Evolutionary conservation across 1,284 basidiomycete species (phyloP), one percentile per base, ranked within the genome.

Genomic region (Naganishia cerealis): DNA sequence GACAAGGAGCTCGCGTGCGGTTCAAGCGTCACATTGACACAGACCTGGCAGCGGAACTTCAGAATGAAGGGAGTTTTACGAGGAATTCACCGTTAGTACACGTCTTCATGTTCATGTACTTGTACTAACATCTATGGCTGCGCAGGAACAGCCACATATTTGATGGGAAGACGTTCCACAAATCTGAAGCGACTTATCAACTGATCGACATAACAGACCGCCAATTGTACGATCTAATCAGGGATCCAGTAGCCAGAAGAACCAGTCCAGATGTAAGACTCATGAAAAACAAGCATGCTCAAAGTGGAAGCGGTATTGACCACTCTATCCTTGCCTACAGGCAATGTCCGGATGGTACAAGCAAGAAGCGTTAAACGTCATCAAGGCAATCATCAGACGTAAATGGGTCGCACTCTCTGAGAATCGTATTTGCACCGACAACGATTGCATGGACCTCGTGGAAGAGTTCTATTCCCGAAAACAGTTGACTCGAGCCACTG

Each of bases 191-290:
- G 7, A 90, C 92, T 21, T 99, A 92, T 79, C 94, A 97, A 79
- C 83, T 99, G 7, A 91, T 90, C 78, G 95, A 99, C 78, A 90
- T 99, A 70, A 81, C 84, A 12, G 96, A 98, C 77, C 87, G 88
- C 0, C 87, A 92, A 84, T 81, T 95, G 59, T 86, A 86, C 71
- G 83, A 84, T 56, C 88, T 93, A 85, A 90, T 96, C 67, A 85
- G 90, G 70, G 87, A 89, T 71, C 84, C 86, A 5, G 83, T 86
- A 15, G 87, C 86, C 40, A 80, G 90, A 33, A 84, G 87, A 40
- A 87, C 89, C 70, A 83, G 81, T 21, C 91, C 89, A 75, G 84
- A 91, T 78, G 91, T 92, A 72, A 71, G 88, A 15, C 2, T 16
- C 16, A 9, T 1, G 9, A 26, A 26, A 26, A 39, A 10, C 6